A percentile compares a stretch with the other conserved stretches of the same genome.
phyloP scores from a whole-genome alignment of 1,284 basidiomycete genomes.

The Athelia psychrophila region DNA sequence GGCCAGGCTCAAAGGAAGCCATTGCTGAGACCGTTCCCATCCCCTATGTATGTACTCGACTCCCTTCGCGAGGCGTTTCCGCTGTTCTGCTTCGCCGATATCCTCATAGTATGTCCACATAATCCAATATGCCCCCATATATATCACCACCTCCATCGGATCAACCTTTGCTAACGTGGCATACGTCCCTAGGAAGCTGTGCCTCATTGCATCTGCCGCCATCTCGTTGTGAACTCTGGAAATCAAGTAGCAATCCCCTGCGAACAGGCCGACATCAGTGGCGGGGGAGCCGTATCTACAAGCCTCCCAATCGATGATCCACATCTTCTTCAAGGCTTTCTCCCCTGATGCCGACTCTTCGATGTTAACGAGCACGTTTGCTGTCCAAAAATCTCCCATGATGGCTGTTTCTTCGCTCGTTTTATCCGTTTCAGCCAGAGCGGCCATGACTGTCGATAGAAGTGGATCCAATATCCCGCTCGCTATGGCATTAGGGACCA shows the following conservation, averaged over 20 bases:
- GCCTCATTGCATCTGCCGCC: background rate
- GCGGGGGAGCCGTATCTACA: slow-evolving; percentile 2
- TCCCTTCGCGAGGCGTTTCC: background rate
- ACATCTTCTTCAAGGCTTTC: background rate
- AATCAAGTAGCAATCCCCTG: slow-evolving; percentile 1
- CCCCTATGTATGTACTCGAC: slow-evolving; percentile 2
- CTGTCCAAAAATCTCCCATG: slow-evolving; percentile 3
- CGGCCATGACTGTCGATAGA: background rate
- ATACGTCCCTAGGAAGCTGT: slow-evolving; percentile 1
- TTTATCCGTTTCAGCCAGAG: background rate
- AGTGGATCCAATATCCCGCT: slow-evolving; percentile 1
- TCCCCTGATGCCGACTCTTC: background rate
- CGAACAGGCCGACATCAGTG: background rate
- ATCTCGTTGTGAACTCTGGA: background rate
- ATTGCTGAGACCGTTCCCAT: background rate
- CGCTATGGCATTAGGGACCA: background rate
- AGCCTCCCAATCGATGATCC: slow-evolving; percentile 3
- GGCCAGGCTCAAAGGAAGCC: background rate
- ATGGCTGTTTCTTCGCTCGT: background rate
- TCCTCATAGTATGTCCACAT: background rate
- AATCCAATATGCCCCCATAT: slow-evolving; percentile 1
- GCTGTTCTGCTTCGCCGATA: background rate
- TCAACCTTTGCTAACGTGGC: background rate
- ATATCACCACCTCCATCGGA: background rate
- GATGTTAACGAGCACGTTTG: slow-evolving; percentile 1